These are phyloP conservation scores for Malassezia vespertilionis DNA, from an alignment of 1,284 basidiomycete genomes.

Conservation along the genomic window DNA sequence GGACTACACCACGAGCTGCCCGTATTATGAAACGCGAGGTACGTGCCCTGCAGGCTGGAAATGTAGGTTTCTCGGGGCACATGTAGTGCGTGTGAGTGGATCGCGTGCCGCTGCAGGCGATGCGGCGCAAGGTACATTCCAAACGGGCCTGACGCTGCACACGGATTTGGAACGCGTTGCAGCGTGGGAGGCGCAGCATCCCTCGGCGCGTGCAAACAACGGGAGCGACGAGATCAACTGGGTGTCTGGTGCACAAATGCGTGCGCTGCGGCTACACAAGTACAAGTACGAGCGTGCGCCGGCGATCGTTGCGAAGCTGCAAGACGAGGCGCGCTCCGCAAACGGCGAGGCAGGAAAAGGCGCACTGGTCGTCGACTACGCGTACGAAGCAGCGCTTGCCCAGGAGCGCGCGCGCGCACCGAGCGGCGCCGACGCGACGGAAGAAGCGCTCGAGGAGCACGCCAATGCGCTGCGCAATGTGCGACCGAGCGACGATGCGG, in stretches of 20 bases:
- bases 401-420: slow-evolving; percentile 46
- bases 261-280: slow-evolving; percentile 22
- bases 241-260: slow-evolving; percentile 48
- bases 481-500: slow-evolving; percentile 12
- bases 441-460: slow-evolving; percentile 30
- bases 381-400: slow-evolving; percentile 4
- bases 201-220: slow-evolving; percentile 48
- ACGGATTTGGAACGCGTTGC: slow-evolving; percentile 55
- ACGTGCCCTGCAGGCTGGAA: slow-evolving; percentile 77
- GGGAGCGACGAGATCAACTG: slow-evolving; percentile 66
- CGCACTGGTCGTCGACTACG: slow-evolving; percentile 18
- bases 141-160: slow-evolving; percentile 47
- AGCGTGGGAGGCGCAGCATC: slow-evolving; percentile 16
- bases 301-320: slow-evolving; percentile 24
- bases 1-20: slow-evolving; percentile 56
- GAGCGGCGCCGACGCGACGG: slow-evolving; percentile 3
- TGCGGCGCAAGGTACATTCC: slow-evolving; percentile 3
- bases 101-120: slow-evolving; percentile 12
- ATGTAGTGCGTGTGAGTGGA: slow-evolving; percentile 47
- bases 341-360: slow-evolving; percentile 17
- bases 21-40: slow-evolving; percentile 63
- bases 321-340: slow-evolving; percentile 19
- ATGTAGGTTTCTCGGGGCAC: slow-evolving; percentile 77
- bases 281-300: slow-evolving; percentile 29
- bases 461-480: slow-evolving; percentile 25